Base-by-base conservation (phyloP, 2,329 filamentous ascomycete genomes). In the Fusarium sp. region DNA sequence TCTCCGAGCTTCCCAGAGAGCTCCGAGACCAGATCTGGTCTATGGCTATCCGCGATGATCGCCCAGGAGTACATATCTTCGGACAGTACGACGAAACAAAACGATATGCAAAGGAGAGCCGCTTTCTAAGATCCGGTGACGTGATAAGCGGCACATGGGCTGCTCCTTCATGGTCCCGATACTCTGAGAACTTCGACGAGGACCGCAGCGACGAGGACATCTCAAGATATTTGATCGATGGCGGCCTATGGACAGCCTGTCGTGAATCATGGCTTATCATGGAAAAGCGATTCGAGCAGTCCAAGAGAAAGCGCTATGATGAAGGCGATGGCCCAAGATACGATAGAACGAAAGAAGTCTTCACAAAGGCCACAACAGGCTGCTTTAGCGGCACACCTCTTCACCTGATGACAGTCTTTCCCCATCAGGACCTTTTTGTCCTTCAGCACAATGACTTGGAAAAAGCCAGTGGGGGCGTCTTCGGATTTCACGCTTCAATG, bases 161-260 rank as follows among this genome's bases (percentile, higher is more conserved):
- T 4, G 38, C 36, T 3, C 57, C 57, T 3, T n/a, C 14, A 12
- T 44, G 45, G 11, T 11, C 4, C 2, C 45, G 18, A 6, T 50
- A 30, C 7, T 35, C 22, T 5, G 3, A 26, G 5, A 58, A 45
- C 16, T 26, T 28, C 1, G 16, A 58, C 14, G 13, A 8, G 7
- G 15, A 24, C 7, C 24, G 15, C 18, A 31, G 31, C 9, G 39
- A 47, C 5, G 71, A 38, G 6, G 60, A 68, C 12, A 14, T 41
- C 0, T 72, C 68, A 7, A 55, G 54, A 5, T 72, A 65, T 6
- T 1, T 66, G 15, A 36, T 71, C 8, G 70, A 72, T 35, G 60
- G 60, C 2, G 68, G 68, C 9, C 5, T 72, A 18, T 71, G 60
- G 68, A 60, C 53, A 1, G 60, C 64, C 5, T 72, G 64, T 6